Conservation (phyloP, 208 protist species). For the Trypanosoma platydactyli region DNA sequence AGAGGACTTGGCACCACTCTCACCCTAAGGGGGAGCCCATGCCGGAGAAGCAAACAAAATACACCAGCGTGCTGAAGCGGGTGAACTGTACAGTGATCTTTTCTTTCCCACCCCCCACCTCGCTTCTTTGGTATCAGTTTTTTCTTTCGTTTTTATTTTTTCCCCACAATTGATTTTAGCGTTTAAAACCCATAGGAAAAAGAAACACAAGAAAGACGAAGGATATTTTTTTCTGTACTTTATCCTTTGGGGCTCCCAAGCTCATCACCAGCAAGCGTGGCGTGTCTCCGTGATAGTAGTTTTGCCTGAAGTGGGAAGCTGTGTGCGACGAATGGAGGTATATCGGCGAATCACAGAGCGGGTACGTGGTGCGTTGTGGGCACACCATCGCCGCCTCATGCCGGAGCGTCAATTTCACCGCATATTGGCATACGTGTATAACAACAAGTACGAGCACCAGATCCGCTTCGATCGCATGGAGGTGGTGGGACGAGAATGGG, state of each 20-base stretch:
- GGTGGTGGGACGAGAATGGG: slow-evolving; percentile 79
- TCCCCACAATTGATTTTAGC: neutral
- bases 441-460: slow-evolving; percentile 94
- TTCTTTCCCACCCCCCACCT: neutral
- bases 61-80: too few species aligned
- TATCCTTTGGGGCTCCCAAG: too few species aligned
- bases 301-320: neutral
- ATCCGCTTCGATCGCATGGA: slow-evolving; percentile 91
- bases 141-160: slow-evolving; percentile 21
- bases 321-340: slow-evolving; percentile 67
- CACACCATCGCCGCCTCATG: slow-evolving; percentile 90
- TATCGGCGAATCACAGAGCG: slow-evolving; percentile 89
- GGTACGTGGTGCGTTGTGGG: slow-evolving; percentile 89
- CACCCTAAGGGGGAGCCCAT: neutral
- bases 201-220: neutral
- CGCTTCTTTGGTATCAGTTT: slow-evolving; percentile 4
- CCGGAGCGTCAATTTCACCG: slow-evolving; percentile 90
- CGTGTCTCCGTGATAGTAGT: too few species aligned
- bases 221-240: neutral
- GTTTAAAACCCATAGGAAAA: neutral
- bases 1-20: slow-evolving; percentile 16
- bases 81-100: too few species aligned
- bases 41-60: too few species aligned
- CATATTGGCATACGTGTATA: slow-evolving; percentile 92
- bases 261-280: too few species aligned